Evolutionary conservation across 1,284 basidiomycete genomes (phyloP), one percentile per base, ranked within the genome.

Genomic region (Apiotrichum gracile): DNA sequence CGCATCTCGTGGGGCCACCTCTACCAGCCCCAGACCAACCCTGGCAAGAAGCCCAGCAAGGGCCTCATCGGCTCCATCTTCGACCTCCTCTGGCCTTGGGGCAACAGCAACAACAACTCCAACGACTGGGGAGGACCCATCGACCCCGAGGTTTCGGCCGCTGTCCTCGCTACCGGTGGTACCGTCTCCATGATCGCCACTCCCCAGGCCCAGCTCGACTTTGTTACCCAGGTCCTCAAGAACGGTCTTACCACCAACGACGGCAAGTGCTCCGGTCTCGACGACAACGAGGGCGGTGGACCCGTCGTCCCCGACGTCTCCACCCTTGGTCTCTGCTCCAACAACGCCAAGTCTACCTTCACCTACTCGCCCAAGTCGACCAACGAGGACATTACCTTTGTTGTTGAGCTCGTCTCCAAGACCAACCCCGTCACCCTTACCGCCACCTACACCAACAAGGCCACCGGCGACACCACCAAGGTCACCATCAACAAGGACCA

Each of bases 241-340:
- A 52, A 52, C 51, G 27, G 27, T 29, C 27, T 29, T 29, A n/a
- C n/a, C n/a, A n/a, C n/a, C n/a, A 52, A 52, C 39, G 51, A 52
- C 51, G 51, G 51, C 39, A 31, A 40, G 35, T 52, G 51, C 39
- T 16, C 14, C 29, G 50, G 50, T 27, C n/a, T n/a, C n/a, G n/a
- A n/a, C n/a, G n/a, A n/a, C n/a, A 33, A 33, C 35, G 44, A 46
- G 25, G 24, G 46, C 7, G 34, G 34, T 17, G 34, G 34, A 5
- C 34, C 34, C 22, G 29, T 22, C 22, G 44, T 47, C 27, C 22
- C 38, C 45, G 49, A 49, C 57, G 38, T 47, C 48, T 57, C 37
- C 42, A 51, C 42, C 43, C 27, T 7, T 45, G 56, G 47, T 52
- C 60, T 42, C 54, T 52, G 51, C 40, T 26, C 24, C n/a, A 37